Evolutionary conservation across 257 asterid genomes (phyloP).

Genomic region (Forsythia suspensa): DNA sequence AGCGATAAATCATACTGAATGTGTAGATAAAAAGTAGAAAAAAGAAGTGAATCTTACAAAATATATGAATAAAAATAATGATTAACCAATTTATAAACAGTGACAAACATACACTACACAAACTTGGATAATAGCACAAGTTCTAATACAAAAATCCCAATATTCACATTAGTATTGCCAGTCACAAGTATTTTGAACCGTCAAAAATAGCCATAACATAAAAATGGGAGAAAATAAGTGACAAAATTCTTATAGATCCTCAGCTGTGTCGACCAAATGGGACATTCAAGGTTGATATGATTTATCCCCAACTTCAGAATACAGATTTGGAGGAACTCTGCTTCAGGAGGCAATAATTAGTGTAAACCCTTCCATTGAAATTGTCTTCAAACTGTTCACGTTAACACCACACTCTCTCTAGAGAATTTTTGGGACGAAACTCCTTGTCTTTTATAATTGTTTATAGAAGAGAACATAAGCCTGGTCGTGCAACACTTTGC

Average conservation of each 20-base stretch:
- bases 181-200: not conserved
- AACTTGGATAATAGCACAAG: not conserved
- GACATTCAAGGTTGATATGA: not conserved
- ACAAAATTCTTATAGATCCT: not conserved
- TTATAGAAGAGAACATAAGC: conserved; percentile 87
- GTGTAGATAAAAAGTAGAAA: too few species aligned
- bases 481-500: conserved; percentile 71
- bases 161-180: not conserved
- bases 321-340: not conserved
- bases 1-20: too few species aligned
- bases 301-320: too few species aligned
- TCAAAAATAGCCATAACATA: not conserved
- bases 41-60: too few species aligned
- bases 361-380: not conserved
- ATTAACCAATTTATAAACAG: too few species aligned
- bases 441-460: conserved; percentile 43
- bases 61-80: too few species aligned
- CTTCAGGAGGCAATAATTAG: not conserved
- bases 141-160: not conserved
- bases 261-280: not conserved
- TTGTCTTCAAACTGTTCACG: not conserved
- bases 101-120: too few species aligned
- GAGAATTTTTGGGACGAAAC: not conserved
- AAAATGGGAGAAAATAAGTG: not conserved
- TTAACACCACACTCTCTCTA: not conserved